Base-by-base conservation (phyloP, 2,329 filamentous ascomycete species). In the Huntiella decipiens region DNA sequence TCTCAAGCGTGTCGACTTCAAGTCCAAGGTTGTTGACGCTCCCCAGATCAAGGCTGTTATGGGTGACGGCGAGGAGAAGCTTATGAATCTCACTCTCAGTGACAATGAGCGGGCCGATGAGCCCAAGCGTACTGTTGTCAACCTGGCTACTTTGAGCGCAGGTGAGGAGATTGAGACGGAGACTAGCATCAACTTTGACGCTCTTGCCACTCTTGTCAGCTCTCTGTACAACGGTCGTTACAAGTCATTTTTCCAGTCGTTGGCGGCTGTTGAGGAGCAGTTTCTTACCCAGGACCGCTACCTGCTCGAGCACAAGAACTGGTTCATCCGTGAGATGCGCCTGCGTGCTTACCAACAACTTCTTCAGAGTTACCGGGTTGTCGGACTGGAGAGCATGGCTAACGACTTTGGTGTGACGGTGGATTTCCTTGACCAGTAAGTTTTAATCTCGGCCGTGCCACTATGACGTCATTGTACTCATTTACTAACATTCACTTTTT, bases 321-420 rank as follows among this genome's bases (percentile, higher is more conserved):
- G 91, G 88, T 96, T 91, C 61, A 88, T 98, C 55, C 82, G 91
- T 44, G 91, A 98, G 71, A 98, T 98, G 91, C 79, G 91, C 48
- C 74, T 96, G 53, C 79, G 88, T 49, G 88, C 85, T 33, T 98
- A 98, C 66, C 85, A 94, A 63, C 91, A 98, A 67, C 74, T 98
- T 36, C 73, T 98, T 38, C 91, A 96, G 68, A 94, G 85, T 60
- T 98, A 98, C 66, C 81, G 88, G 41, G 85, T 98, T 8, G 91
- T 98, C 33, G 86, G 88, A n/a, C 70, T 98, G 53, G 81, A 85
- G 62, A 94, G 84, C 65, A 98, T 98, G 88, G 91, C 91, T 15
- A 82, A 77, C 53, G 88, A 93, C 61, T 98, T 98, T 66, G 91
- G 91, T 46, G 88, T 98, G 51, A 91, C 84, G 2, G 84, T 98